A percentile compares a stretch with the other conserved stretches of the same genome.
These are phyloP conservation scores for Geotrichum histeridarum DNA, from an alignment of 1,139 yeast genomes.

Conservation along the genomic window DNA sequence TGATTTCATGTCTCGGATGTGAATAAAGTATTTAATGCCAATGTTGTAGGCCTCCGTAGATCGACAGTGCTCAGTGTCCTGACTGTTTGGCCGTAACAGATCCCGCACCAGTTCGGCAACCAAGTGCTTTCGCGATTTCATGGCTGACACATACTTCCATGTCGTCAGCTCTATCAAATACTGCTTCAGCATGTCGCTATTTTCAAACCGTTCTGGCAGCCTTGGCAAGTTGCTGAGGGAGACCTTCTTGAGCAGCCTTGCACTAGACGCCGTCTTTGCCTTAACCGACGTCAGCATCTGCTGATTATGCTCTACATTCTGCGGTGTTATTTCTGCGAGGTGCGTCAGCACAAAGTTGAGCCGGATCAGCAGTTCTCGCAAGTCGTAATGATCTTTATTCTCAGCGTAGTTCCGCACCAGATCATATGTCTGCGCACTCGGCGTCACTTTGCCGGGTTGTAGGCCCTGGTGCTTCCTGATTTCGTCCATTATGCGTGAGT, in stretches of 20 bases:
- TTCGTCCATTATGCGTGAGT: conserved; percentile 19
- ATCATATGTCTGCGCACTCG: background rate
- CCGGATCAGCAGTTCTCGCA: conserved; percentile 7
- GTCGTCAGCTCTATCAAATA: conserved; percentile 19
- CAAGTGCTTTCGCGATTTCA: conserved; percentile 18
- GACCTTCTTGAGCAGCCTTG: conserved; percentile 3
- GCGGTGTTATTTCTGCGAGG: conserved; percentile 11
- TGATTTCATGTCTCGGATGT: conserved; percentile 40
- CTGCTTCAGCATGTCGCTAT: conserved; percentile 15
- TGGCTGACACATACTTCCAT: conserved; percentile 16
- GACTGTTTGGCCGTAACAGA: conserved; percentile 41
- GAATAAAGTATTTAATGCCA: conserved; percentile 41
- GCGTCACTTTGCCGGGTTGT: conserved; percentile 7
- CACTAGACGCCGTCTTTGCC: conserved; percentile 1
- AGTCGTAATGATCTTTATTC: conserved; percentile 17
- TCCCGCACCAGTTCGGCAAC: conserved; percentile 32
- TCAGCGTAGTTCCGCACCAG: conserved; percentile 3
- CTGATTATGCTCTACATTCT: conserved; percentile 4
- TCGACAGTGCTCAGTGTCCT: conserved; percentile 34
- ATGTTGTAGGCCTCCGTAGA: conserved; percentile 43
- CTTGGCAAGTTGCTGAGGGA: conserved; percentile 19
- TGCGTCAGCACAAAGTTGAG: conserved; percentile 12
- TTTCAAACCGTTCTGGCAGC: conserved; percentile 20
- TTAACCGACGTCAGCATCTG: conserved; percentile 4
- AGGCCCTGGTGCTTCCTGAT: conserved; percentile 20